Conservation (phyloP, 768 basidiomycete species). For the Kwoniella sp. region DNA sequence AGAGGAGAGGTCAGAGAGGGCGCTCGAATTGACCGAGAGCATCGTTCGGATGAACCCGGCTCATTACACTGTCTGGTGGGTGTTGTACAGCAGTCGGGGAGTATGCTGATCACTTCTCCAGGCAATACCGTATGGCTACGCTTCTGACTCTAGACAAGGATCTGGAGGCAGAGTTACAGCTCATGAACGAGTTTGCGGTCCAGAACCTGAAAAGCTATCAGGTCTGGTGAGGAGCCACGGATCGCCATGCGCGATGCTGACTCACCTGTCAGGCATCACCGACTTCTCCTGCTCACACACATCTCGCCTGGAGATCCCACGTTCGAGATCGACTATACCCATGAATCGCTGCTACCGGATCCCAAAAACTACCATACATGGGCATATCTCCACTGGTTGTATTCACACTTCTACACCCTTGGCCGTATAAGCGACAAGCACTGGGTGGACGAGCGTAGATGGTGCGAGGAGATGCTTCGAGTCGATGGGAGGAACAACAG, state of each 20-base stretch:
- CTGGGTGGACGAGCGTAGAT: constrained; percentile 42
- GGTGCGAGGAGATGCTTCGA: constrained; percentile 50
- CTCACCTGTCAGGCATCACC: constrained; percentile 51
- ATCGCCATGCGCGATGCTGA: constrained; percentile 30
- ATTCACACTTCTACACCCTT: constrained; percentile 63
- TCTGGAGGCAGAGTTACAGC: constrained; percentile 68
- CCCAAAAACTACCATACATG: constrained; percentile 99
- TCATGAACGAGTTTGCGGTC: constrained; percentile 84
- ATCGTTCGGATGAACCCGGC: constrained; percentile 90
- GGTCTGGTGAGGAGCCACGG: constrained; percentile 79
- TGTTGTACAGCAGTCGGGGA: not conserved
- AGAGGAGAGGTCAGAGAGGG: constrained; percentile 74
- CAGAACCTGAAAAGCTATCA: constrained; percentile 90
- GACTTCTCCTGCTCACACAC: constrained; percentile 52
- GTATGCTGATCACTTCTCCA: constrained; percentile 46
- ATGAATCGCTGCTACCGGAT: constrained; percentile 66
- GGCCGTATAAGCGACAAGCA: constrained; percentile 29
- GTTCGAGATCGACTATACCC: constrained; percentile 74
- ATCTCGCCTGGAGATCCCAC: constrained; percentile 45
- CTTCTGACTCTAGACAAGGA: constrained; percentile 64
- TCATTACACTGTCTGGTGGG: constrained; percentile 94
- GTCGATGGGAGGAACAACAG: constrained; percentile 90
- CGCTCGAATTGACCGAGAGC: constrained; percentile 77
- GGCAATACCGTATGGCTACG: constrained; percentile 93
- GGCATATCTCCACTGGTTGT: constrained; percentile 93